Conservation (phyloP, 2,329 filamentous ascomycete species). For the Ceratocystiopsis brevicomis region DNA sequence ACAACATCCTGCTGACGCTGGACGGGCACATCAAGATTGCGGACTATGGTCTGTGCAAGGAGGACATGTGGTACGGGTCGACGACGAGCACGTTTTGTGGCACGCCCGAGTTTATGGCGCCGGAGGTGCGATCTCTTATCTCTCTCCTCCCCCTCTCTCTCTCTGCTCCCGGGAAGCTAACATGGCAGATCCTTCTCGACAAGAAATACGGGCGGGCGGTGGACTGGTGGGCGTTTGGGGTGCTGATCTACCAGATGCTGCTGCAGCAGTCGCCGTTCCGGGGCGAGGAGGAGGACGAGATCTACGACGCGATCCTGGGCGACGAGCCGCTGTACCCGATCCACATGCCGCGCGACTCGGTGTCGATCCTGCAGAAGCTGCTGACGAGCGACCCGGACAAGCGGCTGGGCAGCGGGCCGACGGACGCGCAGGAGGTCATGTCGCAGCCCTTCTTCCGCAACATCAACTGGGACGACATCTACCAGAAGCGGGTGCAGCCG, state of each 20-base stretch:
- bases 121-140: conserved; percentile 48
- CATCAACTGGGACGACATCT: conserved; percentile 97
- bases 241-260: conserved; percentile 98
- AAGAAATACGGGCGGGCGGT: conserved; percentile 97
- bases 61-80: conserved; percentile 98
- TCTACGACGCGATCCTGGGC: conserved; percentile 94
- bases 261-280: conserved; percentile 97
- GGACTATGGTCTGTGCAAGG: conserved; percentile 97
- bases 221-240: conserved; percentile 99
- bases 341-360: conserved; percentile 94
- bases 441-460: conserved; percentile 95
- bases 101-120: conserved; percentile 99
- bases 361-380: conserved; percentile 93
- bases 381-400: conserved; percentile 88
- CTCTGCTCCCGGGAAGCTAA: background rate
- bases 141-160: background rate
- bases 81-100: conserved; percentile 97
- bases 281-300: conserved; percentile 96
- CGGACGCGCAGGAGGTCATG: conserved; percentile 97
- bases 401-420: conserved; percentile 81
- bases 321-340: conserved; percentile 97
- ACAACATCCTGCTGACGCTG: conserved; percentile 79
- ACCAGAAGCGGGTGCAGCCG: conserved; percentile 77
- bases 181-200: conserved; percentile 65
- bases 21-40: conserved; percentile 98